Conservation (phyloP, 306 rosid genomes). For the cucumber (Cucumis sativus) region Cucumber_9930_V3 NC_026659.2:2806501-2807000, state of each 20-base stretch:
- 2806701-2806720: background rate
- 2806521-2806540: constrained; percentile 1
- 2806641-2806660: background rate
- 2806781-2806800: constrained; percentile 78
- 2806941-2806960: constrained; percentile 25
- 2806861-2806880: constrained; percentile 75
- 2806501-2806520: constrained; percentile 51
- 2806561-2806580: background rate
- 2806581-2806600: background rate
- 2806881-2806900: constrained; percentile 56
- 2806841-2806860: constrained; percentile 80
- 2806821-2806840: constrained; percentile 72
- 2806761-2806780: constrained; percentile 67
- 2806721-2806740: background rate
- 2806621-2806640: background rate
- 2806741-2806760: constrained; percentile 26
- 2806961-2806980: constrained; percentile 74
- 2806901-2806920: constrained; percentile 11
- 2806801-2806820: constrained; percentile 52
- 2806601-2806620: background rate
- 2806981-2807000: constrained; percentile 51
- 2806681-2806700: background rate
- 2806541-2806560: constrained; percentile 2
- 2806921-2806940: background rate
- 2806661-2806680: background rate